These are phyloP conservation scores for Leccinum aurantiacum DNA, from an alignment of 768 basidiomycete genomes.

Conservation along the genomic window DNA sequence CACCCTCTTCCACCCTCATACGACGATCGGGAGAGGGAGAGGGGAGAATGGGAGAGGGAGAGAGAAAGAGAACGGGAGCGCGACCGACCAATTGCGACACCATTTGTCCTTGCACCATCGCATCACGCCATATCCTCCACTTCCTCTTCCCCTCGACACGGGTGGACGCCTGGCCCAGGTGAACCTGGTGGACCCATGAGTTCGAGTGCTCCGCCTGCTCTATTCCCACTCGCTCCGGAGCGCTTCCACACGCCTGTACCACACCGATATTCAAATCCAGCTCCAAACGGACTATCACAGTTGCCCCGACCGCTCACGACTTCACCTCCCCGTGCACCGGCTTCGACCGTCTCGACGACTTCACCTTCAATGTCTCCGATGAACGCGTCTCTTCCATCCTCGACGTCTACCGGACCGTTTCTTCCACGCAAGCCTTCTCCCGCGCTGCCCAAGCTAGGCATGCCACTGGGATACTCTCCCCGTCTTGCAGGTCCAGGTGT, in stretches of 20 bases:
- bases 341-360: constrained; percentile 1
- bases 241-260: constrained; percentile 32
- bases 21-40: constrained; percentile 29
- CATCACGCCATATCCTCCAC: constrained; percentile 35
- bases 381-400: constrained; percentile 15
- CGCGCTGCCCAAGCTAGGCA: constrained; percentile 29
- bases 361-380: constrained; percentile 22
- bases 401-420: constrained; percentile 20
- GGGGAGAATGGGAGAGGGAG: constrained; percentile 26
- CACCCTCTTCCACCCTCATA: constrained; percentile 34
- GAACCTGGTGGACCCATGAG: constrained; percentile 29
- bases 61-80: constrained; percentile 42
- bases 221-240: constrained; percentile 30
- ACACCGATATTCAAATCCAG: constrained; percentile 26
- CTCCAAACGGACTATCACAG: constrained; percentile 24
- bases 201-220: constrained; percentile 29
- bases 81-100: constrained; percentile 53
- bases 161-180: constrained; percentile 31
- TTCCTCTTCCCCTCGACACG: constrained; percentile 44
- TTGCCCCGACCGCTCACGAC: constrained; percentile 18
- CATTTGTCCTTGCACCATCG: constrained; percentile 53
- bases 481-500: constrained; percentile 29
- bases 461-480: constrained; percentile 29
- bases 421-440: constrained; percentile 28
- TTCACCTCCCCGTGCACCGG: not conserved